Evolutionary conservation across 306 rosid genomes (phyloP), one percentile per base, ranked within the genome.

Genomic region (Quercus bicolor): DNA sequence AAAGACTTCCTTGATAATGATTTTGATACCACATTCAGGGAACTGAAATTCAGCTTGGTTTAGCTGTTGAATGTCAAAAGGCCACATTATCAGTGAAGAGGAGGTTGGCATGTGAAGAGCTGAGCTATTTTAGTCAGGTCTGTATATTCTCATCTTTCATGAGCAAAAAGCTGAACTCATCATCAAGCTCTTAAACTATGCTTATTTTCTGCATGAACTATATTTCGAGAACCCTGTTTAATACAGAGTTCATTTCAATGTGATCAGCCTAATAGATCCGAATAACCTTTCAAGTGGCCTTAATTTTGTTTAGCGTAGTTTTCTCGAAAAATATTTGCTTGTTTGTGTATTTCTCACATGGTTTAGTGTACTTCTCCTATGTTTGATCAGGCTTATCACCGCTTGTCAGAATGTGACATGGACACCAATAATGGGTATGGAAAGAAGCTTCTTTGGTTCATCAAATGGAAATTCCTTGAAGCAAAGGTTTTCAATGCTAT

Each of bases 11-110:
- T 43, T 54, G 75, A 66, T 53, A 2, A 60, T 81, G 28, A 74
- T 33, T n/a, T 60, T 81, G 74, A 56, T 78, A 66, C 54, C 13
- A 48, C 51, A 48, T 84, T 75, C 85, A 92, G 97, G 98, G 97
- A 79, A 94, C 97, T 68, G 98, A 92, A 83, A 92, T 94, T 73
- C 97, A 92, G 88, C 97, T 94, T 77, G 97, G 98, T 78, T 88
- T 94, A 70, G 98, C 98, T 34, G 97, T 90, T 81, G 98, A 94
- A 53, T 81, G 89, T 83, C 97, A 88, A 76, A 92, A 92, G 73
- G 97, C 97, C 43, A 89, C 89, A 77, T 77, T 82, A 56, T 86
- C 97, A 72, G 98, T 94, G 52, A 94, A 91, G 80, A 94, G 98
- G 80, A 92, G 98, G 60, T 74, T 94, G 89, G 98, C 98, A 80